Evolutionary conservation across 1,139 yeast genomes (phyloP), one percentile per base, ranked within the genome.

Genomic region (Yamadazyma buinensis): DNA sequence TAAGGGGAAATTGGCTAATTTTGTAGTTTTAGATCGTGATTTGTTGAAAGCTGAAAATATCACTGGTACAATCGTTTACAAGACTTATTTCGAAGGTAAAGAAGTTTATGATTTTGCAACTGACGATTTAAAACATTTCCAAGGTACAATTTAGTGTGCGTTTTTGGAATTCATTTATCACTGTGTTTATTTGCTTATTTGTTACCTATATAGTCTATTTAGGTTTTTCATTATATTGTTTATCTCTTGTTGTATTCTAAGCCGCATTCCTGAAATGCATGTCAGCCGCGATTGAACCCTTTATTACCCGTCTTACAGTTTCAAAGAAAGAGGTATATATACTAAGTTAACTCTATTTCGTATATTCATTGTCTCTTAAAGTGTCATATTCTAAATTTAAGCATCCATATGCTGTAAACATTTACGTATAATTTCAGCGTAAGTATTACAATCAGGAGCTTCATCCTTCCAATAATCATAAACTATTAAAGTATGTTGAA

Each of bases 401-500:
- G n/a, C 11, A 10, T 31, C 32, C 20, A 39, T 22, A 22, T 30
- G 33, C 7, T 43, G 49, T 29, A 62, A 42, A 33, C 63, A 55
- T 34, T 45, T 51, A 28, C 47, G 41, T 19, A 57, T 45, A 30
- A 54, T 49, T 13, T 51, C 54, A 23, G 49, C 45, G 38, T 63
- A 65, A 3, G 64, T 48, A 17, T 34, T 44, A 46, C 70, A 64
- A 39, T 64, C 72, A n/a, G 39, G 43, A 33, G 61, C 48, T 39
- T 66, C 72, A 18, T 54, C 59, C 42, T 57, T 55, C 71, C 71
- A 66, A 43, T 66, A 66, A 22, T 60, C 55, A 33, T 57, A 57
- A 15, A 64, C 51, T 30, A 61, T 46, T 21, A 58, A 39, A 2
- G 61, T 48, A 42, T 64, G 67, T 37, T 63, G 64, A 39, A 64